Evolutionary conservation across 441 rosid species (phyloP), one percentile per base, ranked within the genome.

Genomic region (Populus hybrid): DNA sequence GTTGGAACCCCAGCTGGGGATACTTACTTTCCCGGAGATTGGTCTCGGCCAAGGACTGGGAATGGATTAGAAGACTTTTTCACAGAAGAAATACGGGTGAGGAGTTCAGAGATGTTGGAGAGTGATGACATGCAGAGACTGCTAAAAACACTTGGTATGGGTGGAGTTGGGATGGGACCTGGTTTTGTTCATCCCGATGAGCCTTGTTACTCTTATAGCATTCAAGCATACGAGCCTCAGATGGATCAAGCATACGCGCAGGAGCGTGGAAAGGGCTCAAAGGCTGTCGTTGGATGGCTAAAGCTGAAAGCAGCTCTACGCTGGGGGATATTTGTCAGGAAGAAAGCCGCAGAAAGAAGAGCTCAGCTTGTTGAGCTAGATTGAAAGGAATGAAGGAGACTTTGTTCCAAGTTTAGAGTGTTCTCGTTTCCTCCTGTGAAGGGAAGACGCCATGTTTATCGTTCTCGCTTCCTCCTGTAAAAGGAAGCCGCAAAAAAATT

Each of bases 281-380:
- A 92, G 81, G 97, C 99, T 34, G 96, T 92, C 20, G 96, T 95
- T 18, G 97, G 99, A 9, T 95, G 98, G 99, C 91, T 93, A 50
- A 93, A 95, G 86, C 90, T 93, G 12, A 93, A 92, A 85, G 99
- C 97, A 28, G 99, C 97, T 11, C 74, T 95, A 83, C 85, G 97
- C 69, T 95, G 99, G 98, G 97, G 99, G 20, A 92, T 93, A 70
- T 95, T 95, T 72, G 78, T 91, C 73, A 91, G 97, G 88, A 95
- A 92, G 87, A 90, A 75, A 86, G 97, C 97, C 80, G 98, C 96
- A 67, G 89, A 91, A 83, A 91, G 92, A 81, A 91, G 91, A 84
- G 95, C 96, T 85, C 94, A 88, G 79, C 87, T 92, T 74, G 95
- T 88, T 79, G 96, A 93, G 90, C 87, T 90, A 5, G 92, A 90